Base-by-base conservation (phyloP, 2,329 filamentous ascomycete species). In the Epichloe typhina region DNA sequence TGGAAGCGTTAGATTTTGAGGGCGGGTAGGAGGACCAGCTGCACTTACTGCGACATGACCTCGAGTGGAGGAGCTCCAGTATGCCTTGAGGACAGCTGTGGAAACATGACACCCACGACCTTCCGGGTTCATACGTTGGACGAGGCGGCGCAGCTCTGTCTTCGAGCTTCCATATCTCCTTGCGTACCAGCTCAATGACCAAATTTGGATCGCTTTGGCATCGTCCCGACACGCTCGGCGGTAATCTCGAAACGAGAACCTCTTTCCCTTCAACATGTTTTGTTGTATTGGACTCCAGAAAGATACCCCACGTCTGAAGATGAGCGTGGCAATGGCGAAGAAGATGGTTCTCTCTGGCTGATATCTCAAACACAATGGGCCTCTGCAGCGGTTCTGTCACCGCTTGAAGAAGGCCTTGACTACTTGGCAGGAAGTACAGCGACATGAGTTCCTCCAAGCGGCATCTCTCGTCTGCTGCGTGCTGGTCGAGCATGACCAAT, bases 391-490 rank as follows among this genome's bases (percentile, higher is more conserved):
- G 11, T 17, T 73, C 68, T 0, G 67, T 65, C 7, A 58, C 54
- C 1, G 65, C 64, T 19, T 52, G 53, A 2, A 57, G 15, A 2
- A 56, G 12, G 2, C 46, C 21, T 4, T 49, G 52, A 1, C 46
- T 51, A 1, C 33, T 39, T 0, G 17, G 26, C 3, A 47, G 44
- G 54, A 81, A 80, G 50, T 79, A 81, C 5, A 56, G 57, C 0
- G 58, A 57, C 62, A 94, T 80, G 1, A 98, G 72, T 0, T 66
- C 63, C 62, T 98, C 93, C 1, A 97, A 77, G 1, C 83, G 82
- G 55, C 86, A 82, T 44, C 93, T 78, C 69, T 98, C 93, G 62
- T 96, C 91, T 3, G 90, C 93, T 1, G 93, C 93, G 62, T 98
- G 93, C 61, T 98, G 93, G 61, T 98, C 93, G 5, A 96, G 75